phyloP scores from a whole-genome alignment of 2,329 filamentous ascomycete genomes.

The Botrytis fragariae region DNA sequence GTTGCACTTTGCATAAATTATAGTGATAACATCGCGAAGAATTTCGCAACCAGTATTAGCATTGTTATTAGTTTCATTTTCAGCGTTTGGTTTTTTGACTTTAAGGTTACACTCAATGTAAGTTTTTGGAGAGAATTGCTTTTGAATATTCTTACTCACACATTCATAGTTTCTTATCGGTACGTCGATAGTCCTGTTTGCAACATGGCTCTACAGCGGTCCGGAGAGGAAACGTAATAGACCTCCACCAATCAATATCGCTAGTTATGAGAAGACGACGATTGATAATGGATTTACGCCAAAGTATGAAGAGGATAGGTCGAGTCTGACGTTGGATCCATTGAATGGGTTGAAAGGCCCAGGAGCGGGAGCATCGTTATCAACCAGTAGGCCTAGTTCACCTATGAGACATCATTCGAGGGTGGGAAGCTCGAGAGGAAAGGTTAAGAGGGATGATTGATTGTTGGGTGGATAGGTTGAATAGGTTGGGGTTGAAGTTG shows the following conservation, averaged over 20 bases:
- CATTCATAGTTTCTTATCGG: constrained; percentile 73
- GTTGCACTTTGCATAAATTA: constrained; percentile 79
- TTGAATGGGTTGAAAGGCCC: constrained; percentile 42
- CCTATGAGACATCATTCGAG: constrained; percentile 46
- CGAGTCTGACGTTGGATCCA: constrained; percentile 35
- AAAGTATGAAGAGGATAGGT: constrained; percentile 34
- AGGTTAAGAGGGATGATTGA: constrained; percentile 42
- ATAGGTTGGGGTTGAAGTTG: background rate
- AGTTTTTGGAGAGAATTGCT: constrained; percentile 39
- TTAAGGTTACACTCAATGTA: constrained; percentile 70
- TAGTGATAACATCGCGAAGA: constrained; percentile 88
- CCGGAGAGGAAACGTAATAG: constrained; percentile 58
- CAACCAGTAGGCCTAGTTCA: constrained; percentile 52
- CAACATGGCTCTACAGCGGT: constrained; percentile 81
- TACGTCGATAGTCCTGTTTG: constrained; percentile 71
- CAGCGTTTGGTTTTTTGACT: constrained; percentile 82
- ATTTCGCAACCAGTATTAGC: constrained; percentile 88
- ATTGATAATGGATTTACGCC: constrained; percentile 39
- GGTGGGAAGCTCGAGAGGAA: constrained; percentile 41
- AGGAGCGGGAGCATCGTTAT: constrained; percentile 39
- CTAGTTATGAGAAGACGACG: constrained; percentile 68
- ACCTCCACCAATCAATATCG: constrained; percentile 66
- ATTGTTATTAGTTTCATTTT: constrained; percentile 84
- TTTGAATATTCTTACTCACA: background rate
- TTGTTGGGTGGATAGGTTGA: background rate